Evolutionary conservation across 2,329 filamentous ascomycete species (phyloP).

Genomic region (Neonectria ditissima): DNA sequence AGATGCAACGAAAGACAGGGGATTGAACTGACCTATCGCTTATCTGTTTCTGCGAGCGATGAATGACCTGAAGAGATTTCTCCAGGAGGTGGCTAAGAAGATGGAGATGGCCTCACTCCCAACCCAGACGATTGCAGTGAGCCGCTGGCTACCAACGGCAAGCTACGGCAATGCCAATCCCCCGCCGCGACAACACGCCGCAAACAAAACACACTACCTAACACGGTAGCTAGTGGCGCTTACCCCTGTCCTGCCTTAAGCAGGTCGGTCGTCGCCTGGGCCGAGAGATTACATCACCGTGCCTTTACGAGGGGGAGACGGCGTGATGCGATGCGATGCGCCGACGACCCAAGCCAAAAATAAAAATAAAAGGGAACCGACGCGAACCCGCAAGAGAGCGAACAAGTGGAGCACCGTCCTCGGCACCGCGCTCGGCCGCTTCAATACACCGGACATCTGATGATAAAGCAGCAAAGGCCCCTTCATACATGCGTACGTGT

Average conservation of each 20-base stretch:
- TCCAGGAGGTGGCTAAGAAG: background rate
- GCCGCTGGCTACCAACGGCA: constrained; percentile 29
- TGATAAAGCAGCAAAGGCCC: constrained; percentile 4
- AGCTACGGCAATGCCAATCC: background rate
- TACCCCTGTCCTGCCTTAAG: background rate
- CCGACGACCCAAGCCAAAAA: no score
- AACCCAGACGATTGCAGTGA: background rate
- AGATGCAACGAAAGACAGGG: constrained; percentile 2
- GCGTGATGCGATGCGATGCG: constrained; percentile 11
- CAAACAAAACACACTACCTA: background rate
- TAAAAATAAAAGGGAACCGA: constrained; percentile 12
- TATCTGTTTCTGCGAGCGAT: background rate
- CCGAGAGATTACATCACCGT: constrained; percentile 43
- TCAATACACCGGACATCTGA: background rate
- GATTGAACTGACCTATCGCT: background rate
- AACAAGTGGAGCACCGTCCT: background rate
- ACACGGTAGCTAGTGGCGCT: background rate
- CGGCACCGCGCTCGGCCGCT: constrained; percentile 34
- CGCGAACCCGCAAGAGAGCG: constrained; percentile 1
- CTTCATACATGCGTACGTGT: background rate
- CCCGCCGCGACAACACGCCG: background rate
- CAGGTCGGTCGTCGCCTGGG: constrained; percentile 17
- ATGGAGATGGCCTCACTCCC: background rate
- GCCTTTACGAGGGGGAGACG: constrained; percentile 20
- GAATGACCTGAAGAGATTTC: constrained; percentile 23